Base-by-base conservation (phyloP, 106 monocot species). In the Dendrobium catenatum region DNA sequence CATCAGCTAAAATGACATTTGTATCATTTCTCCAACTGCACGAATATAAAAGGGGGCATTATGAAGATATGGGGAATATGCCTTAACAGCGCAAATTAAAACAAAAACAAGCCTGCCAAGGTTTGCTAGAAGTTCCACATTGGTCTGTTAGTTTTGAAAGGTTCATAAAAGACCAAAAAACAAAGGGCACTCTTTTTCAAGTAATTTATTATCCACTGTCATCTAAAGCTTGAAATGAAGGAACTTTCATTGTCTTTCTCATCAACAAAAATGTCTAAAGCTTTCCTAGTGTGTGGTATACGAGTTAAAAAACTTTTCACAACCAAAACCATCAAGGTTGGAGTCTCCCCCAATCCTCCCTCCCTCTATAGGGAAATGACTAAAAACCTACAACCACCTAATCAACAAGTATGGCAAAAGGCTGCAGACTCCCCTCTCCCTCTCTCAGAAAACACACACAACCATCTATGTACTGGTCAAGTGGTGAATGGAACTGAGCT, bases 21-120 rank as follows among this genome's bases (percentile, higher is more conserved):
- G 99, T 99, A 79, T 99, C 95, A 88, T 95, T 99, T 84, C 99
- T 93, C 99, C 99, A 99, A 72, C 99, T 99, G 85, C 72, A 37
- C 33, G 48, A 89, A 31, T 31, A 88, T 54, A 77, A 68, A 83
- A 51, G 22, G 1, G 18, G 55, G 42, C 9, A 27, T 44, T 75
- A 51, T 72, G 29, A 9, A 72, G 4, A 73, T 49, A 59, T 18
- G 7, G 9, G 42, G 68, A 13, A 51, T 3, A 24, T 42, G 5
- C 24, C 13, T 42, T 27, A 76, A 11, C 47, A 76, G 26, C 49
- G 27, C 41, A 51, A 47, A 49, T 3, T 76, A 76, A 49, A 70
- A 76, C 76, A 51, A 9, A 26, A 76, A 49, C 24, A 42, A 42
- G 13, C 26, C 64, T 66, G 64, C 2, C 6, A 66, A 66, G 24